phyloP scores from a whole-genome alignment of 2,329 filamentous ascomycete genomes.

The Monilinia fructicola region DNA sequence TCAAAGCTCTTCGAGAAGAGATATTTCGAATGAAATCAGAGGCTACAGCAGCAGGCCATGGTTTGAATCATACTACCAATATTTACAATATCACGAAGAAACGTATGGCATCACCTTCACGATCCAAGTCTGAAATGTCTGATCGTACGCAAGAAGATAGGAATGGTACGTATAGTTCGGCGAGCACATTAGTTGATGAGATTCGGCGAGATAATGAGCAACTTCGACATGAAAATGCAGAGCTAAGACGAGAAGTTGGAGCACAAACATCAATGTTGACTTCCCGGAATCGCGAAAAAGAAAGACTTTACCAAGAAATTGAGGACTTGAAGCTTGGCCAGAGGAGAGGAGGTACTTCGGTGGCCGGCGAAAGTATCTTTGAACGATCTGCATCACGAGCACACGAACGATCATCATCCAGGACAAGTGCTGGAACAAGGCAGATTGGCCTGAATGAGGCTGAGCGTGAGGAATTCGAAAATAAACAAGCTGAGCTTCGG shows the following conservation, averaged over 20 bases:
- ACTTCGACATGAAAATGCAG: slow-evolving; percentile 86
- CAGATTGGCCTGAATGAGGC: slow-evolving; percentile 59
- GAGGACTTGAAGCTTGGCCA: slow-evolving; percentile 91
- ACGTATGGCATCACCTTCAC: slow-evolving; percentile 46
- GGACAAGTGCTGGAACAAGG: slow-evolving; percentile 51
- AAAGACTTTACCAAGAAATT: slow-evolving; percentile 92
- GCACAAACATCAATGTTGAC: slow-evolving; percentile 98
- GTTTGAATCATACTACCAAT: slow-evolving; percentile 60
- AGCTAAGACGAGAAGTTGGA: slow-evolving; percentile 85
- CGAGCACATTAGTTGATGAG: slow-evolving; percentile 74
- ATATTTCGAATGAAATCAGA: slow-evolving; percentile 70
- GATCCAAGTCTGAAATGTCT: slow-evolving; percentile 51
- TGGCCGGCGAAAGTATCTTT: slow-evolving; percentile 83
- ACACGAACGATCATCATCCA: slow-evolving; percentile 69
- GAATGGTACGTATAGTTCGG: slow-evolving; percentile 54
- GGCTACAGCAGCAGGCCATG: slow-evolving; percentile 41
- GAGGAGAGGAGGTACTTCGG: slow-evolving; percentile 65
- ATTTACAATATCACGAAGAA: slow-evolving; percentile 62
- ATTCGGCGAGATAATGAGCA: slow-evolving; percentile 68
- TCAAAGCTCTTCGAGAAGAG: slow-evolving; percentile 79
- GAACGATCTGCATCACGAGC: slow-evolving; percentile 91
- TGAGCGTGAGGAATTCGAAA: slow-evolving; percentile 84
- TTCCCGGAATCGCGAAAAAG: slow-evolving; percentile 91
- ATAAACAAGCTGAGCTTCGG: slow-evolving; percentile 75
- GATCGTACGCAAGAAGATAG: slow-evolving; percentile 47